Percentiles rank a stretch among this genome's conserved stretches.
phyloP scores from a whole-genome alignment of 768 basidiomycete species.

The Russula brevipes region DNA sequence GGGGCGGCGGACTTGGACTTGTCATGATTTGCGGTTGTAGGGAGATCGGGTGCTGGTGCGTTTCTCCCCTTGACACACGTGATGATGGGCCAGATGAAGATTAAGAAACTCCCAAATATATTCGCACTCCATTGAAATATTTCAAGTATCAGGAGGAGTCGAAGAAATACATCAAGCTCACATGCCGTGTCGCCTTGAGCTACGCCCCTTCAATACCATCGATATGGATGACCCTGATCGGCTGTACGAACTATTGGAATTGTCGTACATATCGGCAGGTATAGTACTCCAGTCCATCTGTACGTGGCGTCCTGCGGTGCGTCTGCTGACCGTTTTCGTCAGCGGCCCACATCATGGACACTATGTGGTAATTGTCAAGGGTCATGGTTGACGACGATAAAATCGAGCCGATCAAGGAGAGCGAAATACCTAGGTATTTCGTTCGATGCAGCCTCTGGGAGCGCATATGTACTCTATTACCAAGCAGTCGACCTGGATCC shows the following conservation, averaged over 20 bases:
- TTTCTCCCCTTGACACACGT: conserved; percentile 16
- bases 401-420: conserved; percentile 81
- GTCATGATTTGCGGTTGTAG: too few relatives aligned
- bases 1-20: too few relatives aligned
- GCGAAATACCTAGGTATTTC: conserved; percentile 89
- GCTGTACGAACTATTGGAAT: conserved; percentile 89
- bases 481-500: conserved; percentile 85
- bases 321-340: conserved; percentile 21
- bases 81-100: conserved; percentile 72
- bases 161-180: conserved; percentile 87
- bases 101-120: conserved; percentile 92
- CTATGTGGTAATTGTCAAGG: conserved; percentile 93
- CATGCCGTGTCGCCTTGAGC: conserved; percentile 92
- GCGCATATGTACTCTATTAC: conserved; percentile 96
- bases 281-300: conserved; percentile 30
- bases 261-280: conserved; percentile 99
- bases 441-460: conserved; percentile 81
- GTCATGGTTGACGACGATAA: conserved; percentile 95
- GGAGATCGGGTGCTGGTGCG: too few relatives aligned
- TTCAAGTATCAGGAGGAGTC: conserved; percentile 98
- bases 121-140: conserved; percentile 94
- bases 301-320: not conserved
- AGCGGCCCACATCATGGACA: conserved; percentile 99
- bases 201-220: conserved; percentile 94
- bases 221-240: conserved; percentile 88